A percentile compares a stretch with the other conserved stretches of the same genome.
Conservation (phyloP, 163 green algal genomes). For the Scenedesmus sp. region DNA sequence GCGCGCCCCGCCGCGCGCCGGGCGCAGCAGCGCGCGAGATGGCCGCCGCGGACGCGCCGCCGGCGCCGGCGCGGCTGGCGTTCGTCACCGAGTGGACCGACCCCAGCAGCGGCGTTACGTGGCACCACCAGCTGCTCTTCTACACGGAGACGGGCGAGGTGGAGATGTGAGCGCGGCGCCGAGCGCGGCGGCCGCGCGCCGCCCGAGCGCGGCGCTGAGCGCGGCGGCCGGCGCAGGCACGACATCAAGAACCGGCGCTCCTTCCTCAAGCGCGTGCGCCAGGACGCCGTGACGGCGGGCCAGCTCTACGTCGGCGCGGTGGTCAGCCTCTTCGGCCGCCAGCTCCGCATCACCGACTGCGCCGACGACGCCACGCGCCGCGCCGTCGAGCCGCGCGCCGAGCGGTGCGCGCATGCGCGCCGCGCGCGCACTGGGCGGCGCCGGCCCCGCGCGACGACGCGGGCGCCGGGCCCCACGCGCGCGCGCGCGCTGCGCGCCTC, state of each 20-base stretch:
- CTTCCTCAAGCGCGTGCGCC: conserved; percentile 70
- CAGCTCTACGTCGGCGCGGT: conserved; percentile 71
- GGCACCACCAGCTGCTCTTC: conserved; percentile 73
- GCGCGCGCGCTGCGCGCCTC: not conserved
- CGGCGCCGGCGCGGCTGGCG: conserved; percentile 44
- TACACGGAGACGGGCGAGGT: conserved; percentile 69
- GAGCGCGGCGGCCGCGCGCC: not conserved
- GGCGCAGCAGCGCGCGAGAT: too few relatives aligned
- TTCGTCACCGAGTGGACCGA: conserved; percentile 82
- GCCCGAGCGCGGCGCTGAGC: not conserved
- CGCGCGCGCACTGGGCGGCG: too few relatives aligned
- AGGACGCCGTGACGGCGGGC: conserved; percentile 58
- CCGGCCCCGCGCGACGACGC: not conserved
- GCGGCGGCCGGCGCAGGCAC: not conserved
- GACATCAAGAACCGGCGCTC: conserved; percentile 82
- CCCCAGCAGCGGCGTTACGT: conserved; percentile 45
- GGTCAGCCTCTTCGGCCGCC: conserved; percentile 72
- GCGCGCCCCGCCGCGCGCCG: too few relatives aligned
- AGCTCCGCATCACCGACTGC: conserved; percentile 77
- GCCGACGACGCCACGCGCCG: conserved; percentile 76
- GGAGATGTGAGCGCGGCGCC: conserved; percentile 58
- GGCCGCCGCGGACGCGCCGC: too few relatives aligned
- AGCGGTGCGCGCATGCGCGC: conserved; percentile 70
- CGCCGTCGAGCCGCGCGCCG: conserved; percentile 49
- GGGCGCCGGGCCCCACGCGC: not conserved